phyloP scores from a whole-genome alignment of 495 filamentous ascomycete genomes.

The Entonaema liquescens region DNA sequence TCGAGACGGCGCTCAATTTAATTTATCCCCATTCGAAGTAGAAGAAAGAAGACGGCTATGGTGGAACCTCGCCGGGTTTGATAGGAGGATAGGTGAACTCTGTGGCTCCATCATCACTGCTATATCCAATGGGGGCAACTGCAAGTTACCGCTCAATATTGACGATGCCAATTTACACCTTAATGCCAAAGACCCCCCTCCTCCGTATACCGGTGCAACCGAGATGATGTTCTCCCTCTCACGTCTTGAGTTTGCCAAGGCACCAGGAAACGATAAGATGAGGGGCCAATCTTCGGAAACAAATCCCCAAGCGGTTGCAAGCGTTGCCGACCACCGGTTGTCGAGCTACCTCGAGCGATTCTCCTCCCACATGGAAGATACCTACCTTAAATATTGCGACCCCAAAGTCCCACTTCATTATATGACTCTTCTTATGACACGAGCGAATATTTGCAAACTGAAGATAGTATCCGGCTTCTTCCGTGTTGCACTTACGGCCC shows the following conservation, averaged over 20 bases:
- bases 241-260: conserved; percentile 58
- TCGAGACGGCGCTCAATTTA: conserved; percentile 67
- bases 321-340: conserved; percentile 56
- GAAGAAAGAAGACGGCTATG: conserved; percentile 74
- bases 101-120: conserved; percentile 70
- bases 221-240: conserved; percentile 63
- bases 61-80: conserved; percentile 75
- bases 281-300: conserved; percentile 50
- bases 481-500: conserved; percentile 39
- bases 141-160: conserved; percentile 62
- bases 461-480: conserved; percentile 48
- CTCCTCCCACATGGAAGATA: conserved; percentile 64
- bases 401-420: conserved; percentile 66
- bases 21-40: conserved; percentile 71
- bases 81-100: conserved; percentile 69
- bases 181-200: conserved; percentile 55
- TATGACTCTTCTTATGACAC: conserved; percentile 60
- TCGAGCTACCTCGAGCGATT: conserved; percentile 63
- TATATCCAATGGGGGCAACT: conserved; percentile 58
- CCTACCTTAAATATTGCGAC: conserved; percentile 69
- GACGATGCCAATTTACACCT: conserved; percentile 65
- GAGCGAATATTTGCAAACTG: conserved; percentile 59
- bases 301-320: conserved; percentile 53
- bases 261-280: conserved; percentile 53
- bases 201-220: conserved; percentile 54